Percentiles rank a stretch among this genome's conserved stretches.
These are phyloP conservation scores for Russula olivacea DNA, from an alignment of 768 basidiomycete species.

Conservation along the genomic window DNA sequence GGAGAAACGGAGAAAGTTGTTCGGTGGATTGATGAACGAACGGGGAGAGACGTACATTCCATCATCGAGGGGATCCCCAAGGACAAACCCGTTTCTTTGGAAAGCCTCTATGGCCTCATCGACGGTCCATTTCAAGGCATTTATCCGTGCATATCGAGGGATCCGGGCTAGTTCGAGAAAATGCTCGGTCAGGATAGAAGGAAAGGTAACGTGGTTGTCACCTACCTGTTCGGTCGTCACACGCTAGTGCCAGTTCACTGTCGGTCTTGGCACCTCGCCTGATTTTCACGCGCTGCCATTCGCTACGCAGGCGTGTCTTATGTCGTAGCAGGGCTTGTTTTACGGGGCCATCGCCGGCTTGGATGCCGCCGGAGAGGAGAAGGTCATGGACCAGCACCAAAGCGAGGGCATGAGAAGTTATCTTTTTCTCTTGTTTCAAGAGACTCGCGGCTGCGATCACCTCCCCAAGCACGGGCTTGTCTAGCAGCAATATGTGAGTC, in stretches of 20 bases:
- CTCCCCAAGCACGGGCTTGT: constrained; percentile 67
- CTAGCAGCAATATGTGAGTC: constrained; percentile 36
- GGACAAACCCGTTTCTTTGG: constrained; percentile 47
- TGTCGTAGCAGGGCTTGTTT: constrained; percentile 85
- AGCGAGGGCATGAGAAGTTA: constrained; percentile 70
- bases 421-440: constrained; percentile 68
- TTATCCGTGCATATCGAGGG: constrained; percentile 83
- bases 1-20: neutral
- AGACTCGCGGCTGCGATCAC: constrained; percentile 65
- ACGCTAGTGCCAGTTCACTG: constrained; percentile 54
- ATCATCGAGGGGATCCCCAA: constrained; percentile 47
- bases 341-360: constrained; percentile 84
- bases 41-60: constrained; percentile 36
- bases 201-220: neutral
- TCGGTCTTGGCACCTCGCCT: constrained; percentile 63
- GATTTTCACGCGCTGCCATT: constrained; percentile 79
- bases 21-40: neutral
- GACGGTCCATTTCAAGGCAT: constrained; percentile 61
- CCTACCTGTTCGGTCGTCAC: constrained; percentile 61
- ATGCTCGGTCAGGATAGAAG: constrained; percentile 3
- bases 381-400: constrained; percentile 90
- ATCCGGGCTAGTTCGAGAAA: constrained; percentile 46
- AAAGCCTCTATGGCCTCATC: constrained; percentile 59
- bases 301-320: constrained; percentile 81
- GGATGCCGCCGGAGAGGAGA: constrained; percentile 76